Percentiles rank a stretch among this genome's conserved stretches.
phyloP scores from a whole-genome alignment of 768 basidiomycete species.

The Pisolithus orientalis region DNA sequence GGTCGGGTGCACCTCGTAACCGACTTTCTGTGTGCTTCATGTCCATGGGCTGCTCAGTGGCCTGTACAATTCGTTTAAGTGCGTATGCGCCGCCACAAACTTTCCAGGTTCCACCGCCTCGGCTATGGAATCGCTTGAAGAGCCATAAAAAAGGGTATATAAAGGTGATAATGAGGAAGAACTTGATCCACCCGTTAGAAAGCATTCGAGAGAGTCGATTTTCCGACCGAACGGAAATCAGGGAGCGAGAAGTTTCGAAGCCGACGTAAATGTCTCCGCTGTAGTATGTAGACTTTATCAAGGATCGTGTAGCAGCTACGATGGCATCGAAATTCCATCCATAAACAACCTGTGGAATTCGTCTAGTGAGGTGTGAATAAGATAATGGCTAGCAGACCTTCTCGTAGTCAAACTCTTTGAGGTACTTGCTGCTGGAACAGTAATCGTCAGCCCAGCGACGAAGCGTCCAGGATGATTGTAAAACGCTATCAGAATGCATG shows the following conservation, averaged over 20 bases:
- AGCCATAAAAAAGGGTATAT: constrained; percentile 82
- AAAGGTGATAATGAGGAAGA: constrained; percentile 60
- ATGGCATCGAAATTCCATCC: constrained; percentile 50
- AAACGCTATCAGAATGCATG: constrained; percentile 17
- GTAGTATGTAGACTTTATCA: constrained; percentile 36
- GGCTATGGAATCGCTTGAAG: constrained; percentile 59
- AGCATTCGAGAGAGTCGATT: constrained; percentile 61
- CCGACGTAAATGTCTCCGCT: constrained; percentile 36
- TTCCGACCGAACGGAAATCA: constrained; percentile 61
- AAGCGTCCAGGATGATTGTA: constrained; percentile 55
- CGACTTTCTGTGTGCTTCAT: constrained; percentile 1
- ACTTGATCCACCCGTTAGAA: constrained; percentile 65
- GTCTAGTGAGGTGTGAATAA: background rate
- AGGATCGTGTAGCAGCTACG: constrained; percentile 29
- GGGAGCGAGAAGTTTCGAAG: constrained; percentile 40
- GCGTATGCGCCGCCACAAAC: constrained; percentile 74
- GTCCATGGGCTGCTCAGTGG: constrained; percentile 4
- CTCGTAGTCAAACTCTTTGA: constrained; percentile 75
- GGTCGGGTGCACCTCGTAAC: constrained; percentile 2
- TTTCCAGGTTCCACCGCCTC: constrained; percentile 70
- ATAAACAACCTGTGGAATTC: constrained; percentile 44
- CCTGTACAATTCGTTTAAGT: constrained; percentile 41
- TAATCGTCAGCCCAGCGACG: constrained; percentile 83
- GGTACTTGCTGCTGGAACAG: constrained; percentile 57
- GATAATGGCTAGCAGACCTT: constrained; percentile 39